These are phyloP conservation scores for Coleophoma crateriformis DNA, from an alignment of 2,329 filamentous ascomycete genomes.

Conservation along the genomic window DNA sequence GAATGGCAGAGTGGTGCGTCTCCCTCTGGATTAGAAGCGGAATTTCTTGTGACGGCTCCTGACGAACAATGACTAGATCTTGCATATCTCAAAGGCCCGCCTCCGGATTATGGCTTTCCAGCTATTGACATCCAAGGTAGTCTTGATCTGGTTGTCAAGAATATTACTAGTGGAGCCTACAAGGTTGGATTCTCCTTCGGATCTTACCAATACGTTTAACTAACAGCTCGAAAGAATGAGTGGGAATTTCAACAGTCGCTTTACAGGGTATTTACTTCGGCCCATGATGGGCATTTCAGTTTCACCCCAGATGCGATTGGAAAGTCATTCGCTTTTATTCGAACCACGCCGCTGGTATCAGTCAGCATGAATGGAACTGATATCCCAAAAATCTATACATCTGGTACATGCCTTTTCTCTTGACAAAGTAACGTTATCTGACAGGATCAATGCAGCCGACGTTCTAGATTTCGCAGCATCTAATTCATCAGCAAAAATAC, in stretches of 20 bases:
- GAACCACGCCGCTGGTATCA: constrained; percentile 45
- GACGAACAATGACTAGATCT: not conserved
- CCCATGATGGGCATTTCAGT: constrained; percentile 8
- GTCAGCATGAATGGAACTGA: constrained; percentile 51
- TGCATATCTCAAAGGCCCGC: constrained; percentile 6
- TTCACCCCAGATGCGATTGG: constrained; percentile 43
- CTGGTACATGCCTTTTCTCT: constrained; percentile 22
- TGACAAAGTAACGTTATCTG: not conserved
- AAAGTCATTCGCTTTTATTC: constrained; percentile 42
- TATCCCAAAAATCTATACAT: constrained; percentile 50
- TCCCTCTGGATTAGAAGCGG: not conserved
- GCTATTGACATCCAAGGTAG: constrained; percentile 5
- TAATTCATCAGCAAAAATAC: constrained; percentile 28
- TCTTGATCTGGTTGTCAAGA: constrained; percentile 4
- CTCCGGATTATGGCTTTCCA: constrained; percentile 4
- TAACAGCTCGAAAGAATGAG: not conserved
- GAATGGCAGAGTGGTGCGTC: constrained; percentile 31
- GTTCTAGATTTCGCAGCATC: constrained; percentile 27
- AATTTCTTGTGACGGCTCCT: too few relatives aligned
- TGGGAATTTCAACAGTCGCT: constrained; percentile 10
- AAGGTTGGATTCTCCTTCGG: not conserved
- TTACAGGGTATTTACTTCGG: not conserved
- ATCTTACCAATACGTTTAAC: too few relatives aligned
- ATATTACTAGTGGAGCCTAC: constrained; percentile 1
- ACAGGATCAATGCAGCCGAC: constrained; percentile 21